Evolutionary conservation across 2,329 filamentous ascomycete species (phyloP).

Genomic region (Tolypocladium nubicola): DNA sequence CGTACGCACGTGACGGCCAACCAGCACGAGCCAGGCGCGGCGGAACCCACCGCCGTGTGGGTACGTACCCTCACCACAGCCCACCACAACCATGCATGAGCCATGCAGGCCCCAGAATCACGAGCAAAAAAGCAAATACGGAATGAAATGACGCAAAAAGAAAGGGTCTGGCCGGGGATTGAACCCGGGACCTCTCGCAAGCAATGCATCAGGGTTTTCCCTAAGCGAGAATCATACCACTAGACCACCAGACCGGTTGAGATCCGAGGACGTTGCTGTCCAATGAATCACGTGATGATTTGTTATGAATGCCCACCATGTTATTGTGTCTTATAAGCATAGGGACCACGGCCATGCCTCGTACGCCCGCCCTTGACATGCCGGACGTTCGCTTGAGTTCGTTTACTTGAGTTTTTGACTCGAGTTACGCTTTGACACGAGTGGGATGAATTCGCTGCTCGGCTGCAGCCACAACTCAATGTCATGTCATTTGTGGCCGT

Average conservation of each 20-base stretch:
- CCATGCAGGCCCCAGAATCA: not conserved
- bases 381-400: not conserved
- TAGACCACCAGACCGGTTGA: slow-evolving; percentile 43
- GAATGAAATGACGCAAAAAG: slow-evolving; percentile 11
- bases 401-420: too few relatives aligned
- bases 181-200: slow-evolving; percentile 36
- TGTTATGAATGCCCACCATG: not conserved
- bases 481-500: too few relatives aligned
- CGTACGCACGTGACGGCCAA: not conserved
- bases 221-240: slow-evolving; percentile 66
- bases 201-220: slow-evolving; percentile 29
- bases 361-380: too few relatives aligned
- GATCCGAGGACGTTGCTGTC: not conserved
- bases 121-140: not conserved
- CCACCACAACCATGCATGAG: too few relatives aligned
- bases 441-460: too few relatives aligned
- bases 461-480: too few relatives aligned
- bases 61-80: not conserved
- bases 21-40: not conserved
- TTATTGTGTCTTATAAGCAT: not conserved
- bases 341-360: too few relatives aligned
- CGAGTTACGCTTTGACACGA: too few relatives aligned
- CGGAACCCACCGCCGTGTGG: not conserved
- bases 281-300: not conserved
- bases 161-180: slow-evolving; percentile 33